Evolutionary conservation across 2,329 filamentous ascomycete species (phyloP).

Genomic region (Sporothrix protearum): DNA sequence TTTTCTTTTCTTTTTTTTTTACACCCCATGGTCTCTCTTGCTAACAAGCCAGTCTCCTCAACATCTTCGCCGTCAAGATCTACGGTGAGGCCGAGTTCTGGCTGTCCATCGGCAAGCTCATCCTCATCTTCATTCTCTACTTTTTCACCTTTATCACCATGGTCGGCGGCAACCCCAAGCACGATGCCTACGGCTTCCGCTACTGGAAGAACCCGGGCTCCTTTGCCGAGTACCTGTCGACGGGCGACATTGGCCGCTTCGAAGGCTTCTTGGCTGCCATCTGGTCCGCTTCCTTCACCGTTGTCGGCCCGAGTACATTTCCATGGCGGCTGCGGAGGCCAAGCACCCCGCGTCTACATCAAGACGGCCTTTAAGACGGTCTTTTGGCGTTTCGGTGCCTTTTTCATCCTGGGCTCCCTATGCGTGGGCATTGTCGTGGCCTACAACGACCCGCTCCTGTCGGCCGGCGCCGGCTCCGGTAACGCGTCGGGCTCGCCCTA

Average conservation of each 20-base stretch:
- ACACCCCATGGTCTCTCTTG: not conserved
- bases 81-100: constrained; percentile 46
- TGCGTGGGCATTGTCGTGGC: constrained; percentile 65
- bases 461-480: constrained; percentile 40
- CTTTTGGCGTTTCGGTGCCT: constrained; percentile 66
- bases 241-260: constrained; percentile 40
- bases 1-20: not conserved
- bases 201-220: constrained; percentile 46
- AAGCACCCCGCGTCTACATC: constrained; percentile 64
- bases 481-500: constrained; percentile 56
- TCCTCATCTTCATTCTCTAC: constrained; percentile 55
- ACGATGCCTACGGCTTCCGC: constrained; percentile 43
- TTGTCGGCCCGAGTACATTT: constrained; percentile 59
- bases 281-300: constrained; percentile 41
- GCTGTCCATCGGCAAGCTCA: constrained; percentile 45
- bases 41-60: constrained; percentile 22
- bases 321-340: constrained; percentile 65
- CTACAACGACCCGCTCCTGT: constrained; percentile 49
- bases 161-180: constrained; percentile 53
- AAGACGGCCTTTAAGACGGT: constrained; percentile 65
- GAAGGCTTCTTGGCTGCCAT: constrained; percentile 33
- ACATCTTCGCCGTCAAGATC: constrained; percentile 38
- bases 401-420: constrained; percentile 64
- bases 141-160: constrained; percentile 55
- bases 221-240: constrained; percentile 38